A percentile compares a stretch with the other conserved stretches of the same genome.
Evolutionary conservation across 352 stramenopile species (phyloP).

Genomic region (Peronospora farinosa): DNA sequence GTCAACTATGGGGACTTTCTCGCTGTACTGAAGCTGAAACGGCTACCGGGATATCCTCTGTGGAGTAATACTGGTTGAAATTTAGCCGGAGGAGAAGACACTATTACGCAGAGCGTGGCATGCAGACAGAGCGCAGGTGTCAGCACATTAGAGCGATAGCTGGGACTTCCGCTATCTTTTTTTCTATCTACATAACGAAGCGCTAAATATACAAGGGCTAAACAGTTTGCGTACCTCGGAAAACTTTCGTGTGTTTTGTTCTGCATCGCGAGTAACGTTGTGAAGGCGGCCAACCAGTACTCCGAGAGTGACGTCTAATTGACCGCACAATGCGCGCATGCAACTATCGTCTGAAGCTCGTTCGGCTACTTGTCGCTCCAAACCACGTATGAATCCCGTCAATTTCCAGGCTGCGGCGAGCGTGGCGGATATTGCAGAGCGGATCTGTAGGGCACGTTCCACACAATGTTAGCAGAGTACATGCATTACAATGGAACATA

Average conservation of each 20-base stretch:
- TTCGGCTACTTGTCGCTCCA: constrained; percentile 24
- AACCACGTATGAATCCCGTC: constrained; percentile 26
- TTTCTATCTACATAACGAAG: constrained; percentile 11
- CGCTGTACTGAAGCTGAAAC: constrained; percentile 4
- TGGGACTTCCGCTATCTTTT: constrained; percentile 16
- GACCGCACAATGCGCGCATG: constrained; percentile 17
- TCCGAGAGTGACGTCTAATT: constrained; percentile 22
- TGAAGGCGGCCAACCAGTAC: constrained; percentile 28
- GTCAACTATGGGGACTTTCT: constrained; percentile 6
- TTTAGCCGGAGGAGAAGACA: constrained; percentile 52
- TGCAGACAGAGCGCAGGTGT: constrained; percentile 18
- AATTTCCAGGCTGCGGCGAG: constrained; percentile 31
- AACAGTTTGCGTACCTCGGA: constrained; percentile 32
- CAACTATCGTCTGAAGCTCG: constrained; percentile 13
- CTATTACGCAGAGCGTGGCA: constrained; percentile 34
- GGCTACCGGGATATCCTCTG: constrained; percentile 4
- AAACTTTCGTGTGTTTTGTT: constrained; percentile 34
- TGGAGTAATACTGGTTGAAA: constrained; percentile 47
- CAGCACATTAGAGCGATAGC: constrained; percentile 22
- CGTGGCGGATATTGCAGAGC: constrained; percentile 20
- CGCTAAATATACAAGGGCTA: constrained; percentile 5
- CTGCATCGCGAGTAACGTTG: constrained; percentile 13
- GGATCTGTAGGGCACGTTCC: constrained; percentile 22
- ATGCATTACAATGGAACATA: not conserved
- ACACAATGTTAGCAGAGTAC: constrained; percentile 4